Percentiles rank a stretch among this genome's conserved stretches.
These are phyloP conservation scores for Diospyros lotus DNA, from an alignment of 148 eudicot genomes.

Conservation along the genomic window DNA sequence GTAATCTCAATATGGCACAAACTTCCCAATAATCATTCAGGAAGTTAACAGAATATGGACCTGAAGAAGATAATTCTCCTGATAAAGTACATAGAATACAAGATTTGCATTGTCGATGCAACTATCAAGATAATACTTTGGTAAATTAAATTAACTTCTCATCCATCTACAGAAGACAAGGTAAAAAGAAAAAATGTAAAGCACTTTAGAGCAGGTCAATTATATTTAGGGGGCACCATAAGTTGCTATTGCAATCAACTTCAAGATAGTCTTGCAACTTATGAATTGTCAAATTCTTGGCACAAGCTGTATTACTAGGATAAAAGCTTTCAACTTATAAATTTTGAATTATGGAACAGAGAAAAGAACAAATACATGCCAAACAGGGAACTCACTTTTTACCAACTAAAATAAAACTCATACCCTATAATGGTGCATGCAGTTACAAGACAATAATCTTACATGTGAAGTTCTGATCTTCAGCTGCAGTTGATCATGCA, in stretches of 20 bases:
- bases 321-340: conserved; percentile 5
- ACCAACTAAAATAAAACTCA: conserved; percentile 1
- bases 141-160: background rate
- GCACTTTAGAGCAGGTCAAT: background rate
- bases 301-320: conserved; percentile 2
- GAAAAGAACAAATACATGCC: background rate
- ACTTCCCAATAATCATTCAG: background rate
- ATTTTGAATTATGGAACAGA: background rate
- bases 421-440: background rate
- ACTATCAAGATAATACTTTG: background rate
- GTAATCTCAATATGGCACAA: background rate
- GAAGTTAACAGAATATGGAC: background rate
- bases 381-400: background rate
- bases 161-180: conserved; percentile 1
- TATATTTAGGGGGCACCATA: conserved; percentile 2
- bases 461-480: conserved; percentile 65
- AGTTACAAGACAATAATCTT: conserved; percentile 25
- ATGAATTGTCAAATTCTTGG: background rate
- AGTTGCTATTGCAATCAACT: background rate
- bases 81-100: background rate
- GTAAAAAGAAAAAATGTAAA: background rate
- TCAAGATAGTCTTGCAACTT: background rate
- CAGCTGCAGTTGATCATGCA: conserved; percentile 78
- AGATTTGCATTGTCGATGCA: background rate
- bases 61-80: background rate